Evolutionary conservation across 2,329 filamentous ascomycete genomes (phyloP).

Genomic region (Colletotrichum sp.): DNA sequence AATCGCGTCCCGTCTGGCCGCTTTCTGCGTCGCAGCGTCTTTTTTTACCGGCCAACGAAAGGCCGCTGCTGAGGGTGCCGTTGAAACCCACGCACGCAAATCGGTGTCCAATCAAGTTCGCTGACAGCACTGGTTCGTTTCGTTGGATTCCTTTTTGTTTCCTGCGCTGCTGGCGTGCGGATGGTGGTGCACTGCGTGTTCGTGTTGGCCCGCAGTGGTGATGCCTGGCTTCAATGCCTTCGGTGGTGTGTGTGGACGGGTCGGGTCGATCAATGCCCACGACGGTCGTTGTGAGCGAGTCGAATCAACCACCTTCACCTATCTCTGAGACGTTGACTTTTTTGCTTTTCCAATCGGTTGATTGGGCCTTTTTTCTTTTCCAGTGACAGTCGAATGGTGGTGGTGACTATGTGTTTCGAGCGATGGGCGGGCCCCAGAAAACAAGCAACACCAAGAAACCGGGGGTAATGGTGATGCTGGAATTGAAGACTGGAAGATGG

Average conservation of each 20-base stretch:
- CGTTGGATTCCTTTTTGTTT: not conserved
- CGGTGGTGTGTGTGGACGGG: not conserved
- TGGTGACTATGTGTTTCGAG: not conserved
- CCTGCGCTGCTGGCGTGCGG: not conserved
- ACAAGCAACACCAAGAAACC: conserved; percentile 12
- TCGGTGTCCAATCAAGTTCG: not conserved
- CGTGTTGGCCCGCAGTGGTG: not conserved
- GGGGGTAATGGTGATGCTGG: not conserved
- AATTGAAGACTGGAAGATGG: not conserved
- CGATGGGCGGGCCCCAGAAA: not conserved
- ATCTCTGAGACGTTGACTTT: not conserved
- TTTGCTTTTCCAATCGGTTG: not conserved
- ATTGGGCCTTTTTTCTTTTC: not conserved
- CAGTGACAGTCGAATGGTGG: not conserved
- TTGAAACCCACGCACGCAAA: not conserved
- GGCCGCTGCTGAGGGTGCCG: not conserved
- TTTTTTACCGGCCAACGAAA: conserved; percentile 12
- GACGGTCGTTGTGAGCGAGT: not conserved
- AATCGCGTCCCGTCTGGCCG: not conserved
- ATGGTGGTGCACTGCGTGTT: not conserved
- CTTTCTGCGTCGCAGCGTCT: not conserved
- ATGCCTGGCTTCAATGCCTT: not conserved
- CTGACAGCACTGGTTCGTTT: not conserved
- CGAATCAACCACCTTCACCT: not conserved
- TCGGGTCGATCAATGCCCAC: not conserved